phyloP scores from a whole-genome alignment of 2,329 filamentous ascomycete species.

The Alternaria alternata region DNA sequence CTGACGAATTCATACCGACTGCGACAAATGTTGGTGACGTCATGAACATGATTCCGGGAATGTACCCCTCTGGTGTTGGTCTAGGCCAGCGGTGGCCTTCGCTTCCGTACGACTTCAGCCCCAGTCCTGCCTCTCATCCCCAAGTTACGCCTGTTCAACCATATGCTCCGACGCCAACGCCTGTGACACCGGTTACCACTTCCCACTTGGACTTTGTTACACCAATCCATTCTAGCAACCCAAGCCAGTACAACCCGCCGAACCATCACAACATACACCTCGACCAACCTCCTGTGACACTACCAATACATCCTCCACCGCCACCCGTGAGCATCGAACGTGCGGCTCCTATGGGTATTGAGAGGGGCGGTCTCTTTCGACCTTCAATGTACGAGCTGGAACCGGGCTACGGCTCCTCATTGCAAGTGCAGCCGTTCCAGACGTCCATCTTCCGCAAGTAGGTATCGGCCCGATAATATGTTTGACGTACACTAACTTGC shows the following conservation, averaged over 20 bases:
- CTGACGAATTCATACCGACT: constrained; percentile 53
- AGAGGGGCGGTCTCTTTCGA: constrained; percentile 54
- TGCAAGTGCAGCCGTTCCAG: constrained; percentile 55
- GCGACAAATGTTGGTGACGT: constrained; percentile 44
- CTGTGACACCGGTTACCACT: constrained; percentile 37
- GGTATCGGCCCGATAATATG: constrained; percentile 23
- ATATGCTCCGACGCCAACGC: constrained; percentile 41
- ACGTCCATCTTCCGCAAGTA: constrained; percentile 61
- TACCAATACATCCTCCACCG: constrained; percentile 43
- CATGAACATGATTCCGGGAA: constrained; percentile 56
- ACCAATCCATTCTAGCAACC: constrained; percentile 37
- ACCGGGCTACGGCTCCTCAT: constrained; percentile 49
- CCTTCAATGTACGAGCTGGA: constrained; percentile 57
- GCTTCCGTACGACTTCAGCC: constrained; percentile 47
- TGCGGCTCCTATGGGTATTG: constrained; percentile 36
- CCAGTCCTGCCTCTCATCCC: constrained; percentile 42
- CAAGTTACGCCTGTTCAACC: constrained; percentile 45
- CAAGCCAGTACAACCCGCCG: constrained; percentile 36
- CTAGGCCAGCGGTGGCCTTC: constrained; percentile 46
- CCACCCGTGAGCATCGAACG: constrained; percentile 43
- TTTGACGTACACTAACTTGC: constrained; percentile 22
- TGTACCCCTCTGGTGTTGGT: constrained; percentile 49
- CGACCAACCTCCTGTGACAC: constrained; percentile 42
- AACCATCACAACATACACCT: constrained; percentile 43
- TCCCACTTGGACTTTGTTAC: constrained; percentile 47